Base-by-base conservation (phyloP, 2,329 filamentous ascomycete genomes). In the Pseudonectria buxi region DNA sequence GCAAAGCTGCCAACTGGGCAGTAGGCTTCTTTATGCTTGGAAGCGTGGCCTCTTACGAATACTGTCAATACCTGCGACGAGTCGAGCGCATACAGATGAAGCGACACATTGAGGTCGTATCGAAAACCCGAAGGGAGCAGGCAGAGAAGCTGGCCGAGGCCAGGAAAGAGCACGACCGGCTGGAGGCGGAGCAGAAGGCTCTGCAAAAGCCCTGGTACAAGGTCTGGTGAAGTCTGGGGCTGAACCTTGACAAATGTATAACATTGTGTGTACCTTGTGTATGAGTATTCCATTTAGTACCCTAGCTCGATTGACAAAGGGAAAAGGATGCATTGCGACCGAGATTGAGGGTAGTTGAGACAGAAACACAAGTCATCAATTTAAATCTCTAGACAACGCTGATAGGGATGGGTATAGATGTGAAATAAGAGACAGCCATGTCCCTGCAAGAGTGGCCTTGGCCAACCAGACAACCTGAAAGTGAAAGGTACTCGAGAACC, bases 21-120 rank as follows among this genome's bases (percentile, higher is more conserved):
- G 87, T 92, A 6, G 85, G 80, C 6, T 71, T 78, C 25, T 94
- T 92, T 58, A 69, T 81, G 15, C 56, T 83, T 14, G 75, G 74
- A 6, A 81, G 83, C n/a, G 68, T 83, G 30, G 71, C 73, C 22
- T 81, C 82, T 33, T 92, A 88, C 63, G 86, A 95, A 62, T 87
- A 83, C 54, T 96, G 90, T 64, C 80, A 88, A 54, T 81, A 80
- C 47, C 74, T 76, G 43, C 73, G 88, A 40, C 70, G 76, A 31
- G 72, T 82, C 41, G 90, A 96, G 62, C 76, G 81, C 50, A 77
- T 81, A 43, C 83, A 86, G 43, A 90, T 98, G 80, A 83, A 84
- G 58, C 72, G 87, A 46, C 85, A 85, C 4, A 82, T 94, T 36
- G 86, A 94, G 56, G 76, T 69, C 25, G 62, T 61, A 29, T 52